Evolutionary conservation across 768 basidiomycete species (phyloP).

Genomic region (Leccinum sublutescens): DNA sequence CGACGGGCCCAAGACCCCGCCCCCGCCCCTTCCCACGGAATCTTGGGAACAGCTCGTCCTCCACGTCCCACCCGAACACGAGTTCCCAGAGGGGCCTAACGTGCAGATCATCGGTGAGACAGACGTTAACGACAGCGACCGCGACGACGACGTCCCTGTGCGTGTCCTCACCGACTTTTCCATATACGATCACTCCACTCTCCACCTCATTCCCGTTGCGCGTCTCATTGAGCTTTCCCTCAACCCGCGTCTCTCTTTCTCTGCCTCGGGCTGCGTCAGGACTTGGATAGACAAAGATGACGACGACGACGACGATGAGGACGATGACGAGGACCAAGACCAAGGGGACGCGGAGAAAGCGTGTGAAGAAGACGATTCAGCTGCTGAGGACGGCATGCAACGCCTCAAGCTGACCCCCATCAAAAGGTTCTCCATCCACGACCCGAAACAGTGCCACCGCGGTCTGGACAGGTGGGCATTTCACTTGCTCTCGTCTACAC

Average conservation of each 20-base stretch:
- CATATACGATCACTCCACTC: conserved; percentile 44
- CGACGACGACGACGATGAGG: conserved; percentile 25
- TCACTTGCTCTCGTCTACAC: neutral
- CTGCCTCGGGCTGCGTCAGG: conserved; percentile 39
- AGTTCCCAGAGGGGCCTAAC: conserved; percentile 40
- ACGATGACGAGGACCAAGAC: conserved; percentile 24
- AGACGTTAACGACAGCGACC: conserved; percentile 21
- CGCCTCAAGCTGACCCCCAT: conserved; percentile 43
- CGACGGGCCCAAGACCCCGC: conserved; percentile 9
- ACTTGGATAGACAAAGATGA: conserved; percentile 36
- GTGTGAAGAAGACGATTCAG: neutral
- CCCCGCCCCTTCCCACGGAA: neutral
- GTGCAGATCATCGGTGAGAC: conserved; percentile 47
- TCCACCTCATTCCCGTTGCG: conserved; percentile 40
- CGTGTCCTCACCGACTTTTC: conserved; percentile 54
- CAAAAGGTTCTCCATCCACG: conserved; percentile 47
- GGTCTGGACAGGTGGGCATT: conserved; percentile 43
- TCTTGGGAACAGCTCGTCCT: conserved; percentile 12
- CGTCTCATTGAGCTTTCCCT: conserved; percentile 36
- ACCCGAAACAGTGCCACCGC: conserved; percentile 24
- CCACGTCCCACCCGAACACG: conserved; percentile 27
- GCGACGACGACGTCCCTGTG: conserved; percentile 48
- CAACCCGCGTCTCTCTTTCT: conserved; percentile 29
- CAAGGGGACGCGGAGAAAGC: conserved; percentile 20
- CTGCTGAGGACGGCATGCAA: conserved; percentile 19